phyloP scores from a whole-genome alignment of 495 filamentous ascomycete species.

The Neurospora tetraspora region DNA sequence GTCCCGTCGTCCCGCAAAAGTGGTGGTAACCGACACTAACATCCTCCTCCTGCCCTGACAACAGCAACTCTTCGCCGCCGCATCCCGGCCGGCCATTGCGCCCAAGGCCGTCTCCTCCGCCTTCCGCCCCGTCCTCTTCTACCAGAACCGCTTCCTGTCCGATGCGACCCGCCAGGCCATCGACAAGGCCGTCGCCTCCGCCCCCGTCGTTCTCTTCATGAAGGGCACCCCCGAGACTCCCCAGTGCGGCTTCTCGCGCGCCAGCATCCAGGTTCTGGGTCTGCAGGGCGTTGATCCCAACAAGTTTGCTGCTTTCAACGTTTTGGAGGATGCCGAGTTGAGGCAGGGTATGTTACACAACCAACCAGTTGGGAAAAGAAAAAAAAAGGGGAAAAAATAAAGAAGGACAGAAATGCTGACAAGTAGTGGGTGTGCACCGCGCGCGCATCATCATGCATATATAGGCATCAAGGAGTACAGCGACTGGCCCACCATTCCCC shows the following conservation, averaged over 20 bases:
- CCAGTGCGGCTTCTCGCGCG: slow-evolving; percentile 96
- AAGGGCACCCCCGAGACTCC: slow-evolving; percentile 94
- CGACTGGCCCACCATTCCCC: slow-evolving; percentile 97
- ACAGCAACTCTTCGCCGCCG: slow-evolving; percentile 12
- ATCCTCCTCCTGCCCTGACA: not conserved
- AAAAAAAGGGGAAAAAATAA: not conserved
- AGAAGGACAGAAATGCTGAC: slow-evolving; percentile 1
- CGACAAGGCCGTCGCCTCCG: slow-evolving; percentile 72
- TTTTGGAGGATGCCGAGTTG: slow-evolving; percentile 81
- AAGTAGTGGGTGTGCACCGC: not conserved
- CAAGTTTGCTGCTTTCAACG: slow-evolving; percentile 96
- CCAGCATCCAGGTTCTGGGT: slow-evolving; percentile 88
- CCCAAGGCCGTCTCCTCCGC: not conserved
- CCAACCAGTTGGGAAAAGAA: not conserved
- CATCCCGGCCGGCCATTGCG: not conserved
- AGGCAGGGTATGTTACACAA: slow-evolving; percentile 55
- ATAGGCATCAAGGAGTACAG: slow-evolving; percentile 96
- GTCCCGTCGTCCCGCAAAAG: not conserved
- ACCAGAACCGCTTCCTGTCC: slow-evolving; percentile 57
- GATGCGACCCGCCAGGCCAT: slow-evolving; percentile 68
- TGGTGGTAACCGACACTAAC: not conserved
- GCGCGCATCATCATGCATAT: not conserved
- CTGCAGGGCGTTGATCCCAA: slow-evolving; percentile 91
- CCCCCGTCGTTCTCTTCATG: slow-evolving; percentile 96
- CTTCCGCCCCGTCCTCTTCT: slow-evolving; percentile 21